Percentiles rank a stretch among this genome's conserved stretches.
Evolutionary conservation across 2,329 filamentous ascomycete genomes (phyloP).

Genomic region (Ceratocystiopsis minuta): DNA sequence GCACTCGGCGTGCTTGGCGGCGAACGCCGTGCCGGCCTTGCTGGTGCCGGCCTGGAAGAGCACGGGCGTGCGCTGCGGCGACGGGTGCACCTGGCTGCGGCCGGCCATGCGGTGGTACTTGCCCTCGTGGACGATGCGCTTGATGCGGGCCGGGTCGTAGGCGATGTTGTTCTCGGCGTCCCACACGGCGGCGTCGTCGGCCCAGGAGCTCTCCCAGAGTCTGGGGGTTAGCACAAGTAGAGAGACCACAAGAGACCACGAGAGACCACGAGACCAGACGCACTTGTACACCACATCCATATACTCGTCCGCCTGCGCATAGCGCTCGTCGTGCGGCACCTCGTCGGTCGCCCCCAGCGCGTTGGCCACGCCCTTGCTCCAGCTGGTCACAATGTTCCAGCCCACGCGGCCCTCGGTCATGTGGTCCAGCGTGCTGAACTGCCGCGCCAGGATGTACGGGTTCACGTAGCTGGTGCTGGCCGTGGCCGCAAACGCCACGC

Average conservation of each 20-base stretch:
- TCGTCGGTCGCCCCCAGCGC: constrained; percentile 6
- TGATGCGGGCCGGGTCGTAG: constrained; percentile 2
- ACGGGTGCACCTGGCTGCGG: constrained; percentile 1
- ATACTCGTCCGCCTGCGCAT: constrained; percentile 9
- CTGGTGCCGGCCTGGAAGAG: constrained; percentile 10
- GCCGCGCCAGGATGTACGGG: constrained; percentile 4
- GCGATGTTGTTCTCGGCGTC: background rate
- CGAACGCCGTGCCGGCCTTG: constrained; percentile 9
- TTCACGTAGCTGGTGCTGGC: constrained; percentile 2
- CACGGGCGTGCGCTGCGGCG: constrained; percentile 7
- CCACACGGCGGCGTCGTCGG: constrained; percentile 1
- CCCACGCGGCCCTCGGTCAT: constrained; percentile 6
- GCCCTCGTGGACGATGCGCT: constrained; percentile 2
- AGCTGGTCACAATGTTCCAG: constrained; percentile 11
- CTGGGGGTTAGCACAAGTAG: background rate
- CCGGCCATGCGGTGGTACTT: constrained; percentile 4
- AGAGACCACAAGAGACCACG: no score
- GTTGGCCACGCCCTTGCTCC: constrained; percentile 6
- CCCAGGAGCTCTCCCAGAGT: constrained; percentile 4
- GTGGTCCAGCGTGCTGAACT: constrained; percentile 7
- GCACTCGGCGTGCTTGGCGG: constrained; percentile 9
- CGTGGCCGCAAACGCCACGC: constrained; percentile 3
- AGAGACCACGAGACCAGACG: no score
- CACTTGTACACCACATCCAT: constrained; percentile 10
- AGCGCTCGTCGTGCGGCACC: constrained; percentile 9